Conservation (phyloP, 1,284 basidiomycete species). For the Trichosporon sp. region DNA sequence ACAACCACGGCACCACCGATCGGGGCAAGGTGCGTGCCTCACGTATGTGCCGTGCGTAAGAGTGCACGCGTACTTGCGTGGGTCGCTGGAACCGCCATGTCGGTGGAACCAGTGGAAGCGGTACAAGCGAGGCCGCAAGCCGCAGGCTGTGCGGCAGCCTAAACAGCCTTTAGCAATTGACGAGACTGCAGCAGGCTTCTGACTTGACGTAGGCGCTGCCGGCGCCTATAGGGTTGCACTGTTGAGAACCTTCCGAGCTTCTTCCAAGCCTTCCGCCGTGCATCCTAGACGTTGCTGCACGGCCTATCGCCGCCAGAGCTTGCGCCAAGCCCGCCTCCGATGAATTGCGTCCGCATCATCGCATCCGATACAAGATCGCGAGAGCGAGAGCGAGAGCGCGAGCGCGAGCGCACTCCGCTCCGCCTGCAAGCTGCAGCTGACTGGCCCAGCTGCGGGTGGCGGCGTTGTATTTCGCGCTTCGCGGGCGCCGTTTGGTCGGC, state of each 20-base stretch:
- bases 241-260: neutral
- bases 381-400: neutral
- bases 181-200: too few species aligned
- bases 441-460: slow-evolving; percentile 1
- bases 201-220: too few species aligned
- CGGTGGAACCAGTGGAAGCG: too few species aligned
- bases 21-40: neutral
- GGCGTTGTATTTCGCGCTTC: neutral
- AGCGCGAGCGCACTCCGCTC: neutral
- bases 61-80: too few species aligned
- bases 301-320: too few species aligned
- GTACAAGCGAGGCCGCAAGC: too few species aligned
- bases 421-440: neutral
- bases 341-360: neutral
- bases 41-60: neutral
- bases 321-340: neutral
- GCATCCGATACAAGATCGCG: too few species aligned
- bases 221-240: neutral
- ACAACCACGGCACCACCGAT: neutral
- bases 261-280: too few species aligned
- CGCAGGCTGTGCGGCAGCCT: neutral
- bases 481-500: neutral
- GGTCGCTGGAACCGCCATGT: too few species aligned
- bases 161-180: neutral
- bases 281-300: too few species aligned